phyloP scores from a whole-genome alignment of 2,329 filamentous ascomycete species.

The Clonostachys chloroleuca region DNA sequence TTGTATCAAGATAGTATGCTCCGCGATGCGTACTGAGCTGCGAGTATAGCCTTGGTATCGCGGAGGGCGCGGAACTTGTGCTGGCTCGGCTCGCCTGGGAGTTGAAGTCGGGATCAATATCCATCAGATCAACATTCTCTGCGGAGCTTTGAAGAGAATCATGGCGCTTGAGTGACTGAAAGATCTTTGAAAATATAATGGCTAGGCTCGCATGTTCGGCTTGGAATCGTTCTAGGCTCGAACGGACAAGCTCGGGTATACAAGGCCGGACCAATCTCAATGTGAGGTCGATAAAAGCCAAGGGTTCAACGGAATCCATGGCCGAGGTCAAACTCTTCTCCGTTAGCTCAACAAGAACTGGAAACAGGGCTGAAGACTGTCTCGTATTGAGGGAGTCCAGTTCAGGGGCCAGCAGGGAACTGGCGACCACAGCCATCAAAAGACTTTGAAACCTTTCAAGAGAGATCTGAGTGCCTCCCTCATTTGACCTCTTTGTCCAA shows the following conservation, averaged over 20 bases:
- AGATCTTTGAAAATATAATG: conserved; percentile 34
- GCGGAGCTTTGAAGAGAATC: conserved; percentile 20
- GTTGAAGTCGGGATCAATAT: conserved; percentile 62
- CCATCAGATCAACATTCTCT: conserved; percentile 52
- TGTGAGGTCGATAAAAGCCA: conserved; percentile 38
- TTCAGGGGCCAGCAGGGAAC: conserved; percentile 40
- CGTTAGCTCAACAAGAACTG: conserved; percentile 31
- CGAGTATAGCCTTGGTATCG: conserved; percentile 41
- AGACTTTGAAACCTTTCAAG: conserved; percentile 48
- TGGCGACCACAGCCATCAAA: conserved; percentile 40
- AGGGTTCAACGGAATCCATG: conserved; percentile 36
- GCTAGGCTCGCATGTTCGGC: conserved; percentile 34
- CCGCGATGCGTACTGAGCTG: conserved; percentile 32
- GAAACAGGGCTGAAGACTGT: conserved; percentile 43
- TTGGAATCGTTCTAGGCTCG: conserved; percentile 29
- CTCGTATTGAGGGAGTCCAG: conserved; percentile 40
- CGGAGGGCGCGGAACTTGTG: conserved; percentile 21
- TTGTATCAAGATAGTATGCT: conserved; percentile 44
- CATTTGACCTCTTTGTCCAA: conserved; percentile 39
- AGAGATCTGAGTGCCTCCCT: conserved; percentile 44
- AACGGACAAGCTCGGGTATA: conserved; percentile 36
- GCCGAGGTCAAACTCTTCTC: conserved; percentile 34
- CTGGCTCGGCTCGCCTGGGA: conserved; percentile 50
- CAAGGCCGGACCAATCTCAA: conserved; percentile 37
- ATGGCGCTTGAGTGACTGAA: conserved; percentile 20